Evolutionary conservation across 2,329 filamentous ascomycete species (phyloP).

Genomic region (Colletotrichum sp.): DNA sequence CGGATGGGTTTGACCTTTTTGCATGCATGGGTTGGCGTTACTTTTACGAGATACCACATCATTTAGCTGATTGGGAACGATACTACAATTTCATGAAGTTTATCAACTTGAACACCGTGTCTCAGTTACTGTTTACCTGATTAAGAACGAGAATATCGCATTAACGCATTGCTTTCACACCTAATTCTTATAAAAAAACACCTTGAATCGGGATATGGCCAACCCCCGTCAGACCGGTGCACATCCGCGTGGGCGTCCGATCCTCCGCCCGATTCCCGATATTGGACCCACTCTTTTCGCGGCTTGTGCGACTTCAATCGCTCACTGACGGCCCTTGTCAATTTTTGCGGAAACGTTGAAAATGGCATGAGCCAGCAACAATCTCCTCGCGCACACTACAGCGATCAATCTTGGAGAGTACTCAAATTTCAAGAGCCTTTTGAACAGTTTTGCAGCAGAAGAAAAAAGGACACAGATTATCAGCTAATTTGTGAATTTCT

Average conservation of each 20-base stretch:
- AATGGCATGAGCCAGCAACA: not conserved
- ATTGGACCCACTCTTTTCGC: not conserved
- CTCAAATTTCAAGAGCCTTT: not conserved
- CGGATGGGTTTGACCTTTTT: not conserved
- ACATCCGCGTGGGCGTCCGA: not conserved
- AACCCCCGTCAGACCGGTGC: not conserved
- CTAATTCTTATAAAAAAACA: no score
- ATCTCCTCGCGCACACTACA: not conserved
- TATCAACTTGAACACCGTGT: not conserved
- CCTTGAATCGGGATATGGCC: no score
- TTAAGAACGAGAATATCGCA: no score
- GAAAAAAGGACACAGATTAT: no score
- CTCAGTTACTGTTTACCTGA: no score
- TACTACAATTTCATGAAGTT: not conserved
- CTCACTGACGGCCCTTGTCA: not conserved
- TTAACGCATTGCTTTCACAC: no score
- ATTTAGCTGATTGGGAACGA: conserved; percentile 17
- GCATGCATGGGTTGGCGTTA: conserved; percentile 18
- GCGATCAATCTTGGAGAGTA: rapidly evolving
- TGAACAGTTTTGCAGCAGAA: no score
- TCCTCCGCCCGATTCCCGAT: not conserved
- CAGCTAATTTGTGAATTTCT: not conserved
- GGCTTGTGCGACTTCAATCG: not conserved
- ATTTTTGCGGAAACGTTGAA: not conserved
- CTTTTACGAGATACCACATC: conserved; percentile 19